Base-by-base conservation (phyloP, 1,284 basidiomycete genomes). In the Stygiomarasmius scandens region DNA sequence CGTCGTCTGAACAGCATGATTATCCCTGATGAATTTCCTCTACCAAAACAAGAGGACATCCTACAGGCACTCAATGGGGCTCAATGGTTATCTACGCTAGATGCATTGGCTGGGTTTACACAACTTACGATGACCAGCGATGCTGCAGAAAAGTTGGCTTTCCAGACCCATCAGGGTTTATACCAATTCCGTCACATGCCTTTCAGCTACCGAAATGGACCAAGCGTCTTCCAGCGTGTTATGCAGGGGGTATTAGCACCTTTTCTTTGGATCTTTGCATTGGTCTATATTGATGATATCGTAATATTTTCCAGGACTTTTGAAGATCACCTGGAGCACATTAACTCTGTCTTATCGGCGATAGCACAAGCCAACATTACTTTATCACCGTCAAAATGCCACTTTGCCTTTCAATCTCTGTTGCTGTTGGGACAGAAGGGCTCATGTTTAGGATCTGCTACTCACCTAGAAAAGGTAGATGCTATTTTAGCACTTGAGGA, bases 351-450 rank as follows among this genome's bases (percentile, higher is more conserved):
- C 29, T 32, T 72, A 4, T 11, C 22, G 24, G 64, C 67, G 0
- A 66, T 73, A 2, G 49, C 49, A 4, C 38, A 52, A 3, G 55
- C 67, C 1, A 64, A 64, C 9, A 49, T 72, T 6, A 73, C 71
- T 5, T 55, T 73, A 9, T 67, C 69, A 0, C 70, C 70, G 1
- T n/a, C 25, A 0, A 73, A 72, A 56, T 71, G 69, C 55, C 64
- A 67, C 55, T 36, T 73, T 1, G 62, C 51, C 3, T 73, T 66
- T 49, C 58, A 58, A 34, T 71, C 68, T 3, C 55, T 72, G 12
- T 54, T 69, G 1, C 58, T 73, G 1, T 56, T 73, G 20, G 70
- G 71, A 1, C 71, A 73, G 46, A 69, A 68, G 48, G 70, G 71
- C 0, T 72, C 71, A 2, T 45, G 69, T 3, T 58, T 72, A 19